Conservation (phyloP, 116 monocot genomes). For the Iris pallida region DNA sequence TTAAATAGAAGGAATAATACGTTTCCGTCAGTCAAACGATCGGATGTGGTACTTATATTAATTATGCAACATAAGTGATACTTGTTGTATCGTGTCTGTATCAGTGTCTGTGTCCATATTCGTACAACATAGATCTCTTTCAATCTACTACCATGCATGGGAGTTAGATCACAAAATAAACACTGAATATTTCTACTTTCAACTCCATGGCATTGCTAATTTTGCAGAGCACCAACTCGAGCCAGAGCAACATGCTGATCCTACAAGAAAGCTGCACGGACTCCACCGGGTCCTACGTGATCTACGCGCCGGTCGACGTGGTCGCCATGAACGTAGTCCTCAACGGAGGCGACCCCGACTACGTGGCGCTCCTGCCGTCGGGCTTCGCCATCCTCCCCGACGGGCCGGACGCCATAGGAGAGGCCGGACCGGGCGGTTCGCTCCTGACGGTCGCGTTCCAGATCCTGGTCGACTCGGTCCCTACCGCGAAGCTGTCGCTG, state of each 20-base stretch:
- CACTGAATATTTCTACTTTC: background rate
- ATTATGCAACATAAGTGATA: no score
- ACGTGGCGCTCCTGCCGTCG: conserved; percentile 72
- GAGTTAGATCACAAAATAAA: no score
- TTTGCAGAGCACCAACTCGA: conserved; percentile 49
- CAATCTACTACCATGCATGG: no score
- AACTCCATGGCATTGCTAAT: background rate
- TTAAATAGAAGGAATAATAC: no score
- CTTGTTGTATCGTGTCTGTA: no score
- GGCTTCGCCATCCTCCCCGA: conserved; percentile 90
- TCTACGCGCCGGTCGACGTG: conserved; percentile 85
- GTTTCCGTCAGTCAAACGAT: no score
- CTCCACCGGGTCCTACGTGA: conserved; percentile 63
- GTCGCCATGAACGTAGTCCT: conserved; percentile 82
- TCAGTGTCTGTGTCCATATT: no score
- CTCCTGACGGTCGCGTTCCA: conserved; percentile 91
- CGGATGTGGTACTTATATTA: no score
- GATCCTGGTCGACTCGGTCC: conserved; percentile 80
- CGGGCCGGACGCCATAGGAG: conserved; percentile 21
- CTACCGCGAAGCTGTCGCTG: conserved; percentile 77
- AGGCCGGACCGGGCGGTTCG: conserved; percentile 46
- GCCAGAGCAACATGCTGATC: conserved; percentile 82
- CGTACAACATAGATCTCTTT: no score
- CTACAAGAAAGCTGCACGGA: conserved; percentile 95
- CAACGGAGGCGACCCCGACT: conserved; percentile 77